Percentiles rank a stretch among this genome's conserved stretches.
These are phyloP conservation scores for Sinapis alba DNA, from an alignment of 441 rosid genomes.

Conservation along the genomic window DNA sequence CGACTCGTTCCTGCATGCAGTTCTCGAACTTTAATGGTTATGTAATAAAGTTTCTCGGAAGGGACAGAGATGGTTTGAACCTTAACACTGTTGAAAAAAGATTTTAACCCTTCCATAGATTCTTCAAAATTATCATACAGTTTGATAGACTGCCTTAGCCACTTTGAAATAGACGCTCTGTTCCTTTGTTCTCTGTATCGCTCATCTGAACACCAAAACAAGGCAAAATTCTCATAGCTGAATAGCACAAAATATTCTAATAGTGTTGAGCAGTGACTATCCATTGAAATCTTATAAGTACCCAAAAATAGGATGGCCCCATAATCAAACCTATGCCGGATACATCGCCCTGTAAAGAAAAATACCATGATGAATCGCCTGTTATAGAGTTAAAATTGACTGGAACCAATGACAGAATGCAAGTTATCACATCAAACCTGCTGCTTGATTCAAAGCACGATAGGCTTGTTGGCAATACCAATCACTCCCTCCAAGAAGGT, in stretches of 20 bases:
- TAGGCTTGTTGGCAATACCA: constrained; percentile 99
- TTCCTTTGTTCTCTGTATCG: constrained; percentile 81
- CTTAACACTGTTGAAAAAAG: constrained; percentile 83
- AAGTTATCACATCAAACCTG: constrained; percentile 55
- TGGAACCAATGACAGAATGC: constrained; percentile 18
- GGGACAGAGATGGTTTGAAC: constrained; percentile 40
- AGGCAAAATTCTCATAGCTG: constrained; percentile 10
- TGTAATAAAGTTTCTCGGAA: constrained; percentile 23
- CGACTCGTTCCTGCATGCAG: constrained; percentile 62
- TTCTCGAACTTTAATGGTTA: constrained; percentile 30
- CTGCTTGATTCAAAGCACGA: constrained; percentile 97
- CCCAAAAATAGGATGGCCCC: constrained; percentile 95
- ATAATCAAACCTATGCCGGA: constrained; percentile 88
- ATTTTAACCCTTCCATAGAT: constrained; percentile 64
- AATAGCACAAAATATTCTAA: background rate
- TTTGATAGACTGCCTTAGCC: constrained; percentile 86
- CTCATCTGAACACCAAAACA: constrained; percentile 63
- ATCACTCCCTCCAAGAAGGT: constrained; percentile 88
- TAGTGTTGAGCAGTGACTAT: constrained; percentile 12
- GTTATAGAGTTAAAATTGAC: constrained; percentile 13
- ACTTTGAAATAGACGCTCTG: constrained; percentile 73
- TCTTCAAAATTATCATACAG: constrained; percentile 61
- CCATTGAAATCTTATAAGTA: constrained; percentile 36
- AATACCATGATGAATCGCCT: constrained; percentile 8
- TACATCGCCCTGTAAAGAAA: constrained; percentile 79